Base-by-base conservation (phyloP, 192 early-diverging fungal genomes). In the Linnemannia elongata region DNA sequence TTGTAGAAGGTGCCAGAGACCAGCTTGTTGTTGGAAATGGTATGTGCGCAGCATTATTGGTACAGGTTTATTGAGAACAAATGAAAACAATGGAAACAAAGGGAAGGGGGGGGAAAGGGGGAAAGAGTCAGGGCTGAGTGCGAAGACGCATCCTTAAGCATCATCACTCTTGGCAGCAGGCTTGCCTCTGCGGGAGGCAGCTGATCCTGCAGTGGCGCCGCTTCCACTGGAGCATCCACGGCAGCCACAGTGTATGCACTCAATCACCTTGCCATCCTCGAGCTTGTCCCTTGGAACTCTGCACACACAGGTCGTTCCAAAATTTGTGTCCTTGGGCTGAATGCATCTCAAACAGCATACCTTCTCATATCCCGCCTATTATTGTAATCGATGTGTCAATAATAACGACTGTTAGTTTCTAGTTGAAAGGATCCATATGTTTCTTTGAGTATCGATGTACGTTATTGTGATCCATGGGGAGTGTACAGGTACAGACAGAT, bases 331-430 rank as follows among this genome's bases (percentile, higher is more conserved):
- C 78, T 93, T 94, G 68, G 97, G 95, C 80, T 99, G 99, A 78
- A 99, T 98, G 86, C 99, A 99, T 74, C 96, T 92, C 80, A 99
- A 82, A 82, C 99, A 99, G 83, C 99, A 99, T 47, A 99, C 92
- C 82, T 98, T 97, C 87, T 99, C 99, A 87, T 97, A 99, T 42
- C 98, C 98, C 70, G 94, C 92, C 94, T 96, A 89, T 27, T 12
- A 33, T 66, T 33, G 30, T 33, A 15, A 13, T 66, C 4, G 27
- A 66, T n/a, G 60, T 3, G 4, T 4, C 17, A 0, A 24, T 22
- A 18, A 1, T 0, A 24, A 18, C 4, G 52, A 39, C 5, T 17
- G 52, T 54, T 54, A 54, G 52, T 24, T 22, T 54, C 52, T 54
- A 22, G 52, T 22, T 54, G 52, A 22, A 6, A 18, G 1, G 9